Percentiles rank a stretch among this genome's conserved stretches.
Evolutionary conservation across 2,329 filamentous ascomycete genomes (phyloP).

Genomic region (Aspergillus floridensis): DNA sequence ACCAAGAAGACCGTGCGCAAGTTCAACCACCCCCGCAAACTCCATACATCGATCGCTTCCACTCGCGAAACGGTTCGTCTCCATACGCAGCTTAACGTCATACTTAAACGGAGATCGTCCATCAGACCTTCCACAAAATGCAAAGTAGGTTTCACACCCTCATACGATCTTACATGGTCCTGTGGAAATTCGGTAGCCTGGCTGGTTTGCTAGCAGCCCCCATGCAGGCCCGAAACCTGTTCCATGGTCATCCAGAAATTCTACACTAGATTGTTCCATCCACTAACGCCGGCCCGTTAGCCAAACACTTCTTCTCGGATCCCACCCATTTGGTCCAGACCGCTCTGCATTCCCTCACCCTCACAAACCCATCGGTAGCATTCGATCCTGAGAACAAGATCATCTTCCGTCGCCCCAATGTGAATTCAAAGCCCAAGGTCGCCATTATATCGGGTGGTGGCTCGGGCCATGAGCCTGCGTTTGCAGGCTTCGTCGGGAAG

Average conservation of each 20-base stretch:
- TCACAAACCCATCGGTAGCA: slow-evolving; percentile 79
- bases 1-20: slow-evolving; percentile 1
- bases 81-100: slow-evolving; percentile 6
- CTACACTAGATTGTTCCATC: slow-evolving; percentile 4
- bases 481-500: slow-evolving; percentile 77
- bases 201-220: not conserved
- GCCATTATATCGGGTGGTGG: slow-evolving; percentile 86
- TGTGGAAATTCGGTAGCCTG: not conserved
- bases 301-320: slow-evolving; percentile 88
- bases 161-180: not conserved
- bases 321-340: slow-evolving; percentile 73
- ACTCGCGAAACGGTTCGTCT: slow-evolving; percentile 2
- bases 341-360: slow-evolving; percentile 72
- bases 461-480: slow-evolving; percentile 85
- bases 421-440: slow-evolving; percentile 58
- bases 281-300: slow-evolving; percentile 26
- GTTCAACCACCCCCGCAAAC: not conserved
- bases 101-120: slow-evolving; percentile 13
- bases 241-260: slow-evolving; percentile 6
- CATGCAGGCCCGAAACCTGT: not conserved
- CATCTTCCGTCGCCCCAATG: slow-evolving; percentile 67
- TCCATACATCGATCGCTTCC: slow-evolving; percentile 1
- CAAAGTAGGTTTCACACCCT: slow-evolving; percentile 32
- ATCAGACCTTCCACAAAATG: slow-evolving; percentile 25
- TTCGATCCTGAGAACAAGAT: slow-evolving; percentile 80